Evolutionary conservation across 2,329 filamentous ascomycete species (phyloP).

Genomic region (Cladophialophora psammophila): DNA sequence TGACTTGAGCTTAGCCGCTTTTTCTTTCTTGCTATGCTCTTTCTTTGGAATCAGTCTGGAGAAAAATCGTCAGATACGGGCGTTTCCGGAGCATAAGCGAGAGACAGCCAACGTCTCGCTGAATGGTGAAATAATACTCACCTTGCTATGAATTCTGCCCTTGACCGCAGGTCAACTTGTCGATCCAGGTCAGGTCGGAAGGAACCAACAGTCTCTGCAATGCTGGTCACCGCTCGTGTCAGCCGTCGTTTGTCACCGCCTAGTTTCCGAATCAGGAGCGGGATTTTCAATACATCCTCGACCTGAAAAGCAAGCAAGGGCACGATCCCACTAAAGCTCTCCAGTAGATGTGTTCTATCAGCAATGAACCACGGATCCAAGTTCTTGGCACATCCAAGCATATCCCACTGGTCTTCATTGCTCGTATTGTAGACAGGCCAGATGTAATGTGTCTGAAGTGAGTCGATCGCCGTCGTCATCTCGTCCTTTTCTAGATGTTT

Average conservation of each 20-base stretch:
- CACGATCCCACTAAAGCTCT: constrained; percentile 17
- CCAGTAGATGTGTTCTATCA: constrained; percentile 16
- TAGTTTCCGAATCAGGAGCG: constrained; percentile 14
- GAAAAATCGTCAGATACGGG: neutral
- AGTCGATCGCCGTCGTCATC: constrained; percentile 7
- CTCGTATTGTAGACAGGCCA: constrained; percentile 11
- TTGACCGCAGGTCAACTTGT: constrained; percentile 16
- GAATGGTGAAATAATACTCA: neutral
- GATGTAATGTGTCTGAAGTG: constrained; percentile 14
- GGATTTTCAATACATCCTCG: constrained; percentile 15
- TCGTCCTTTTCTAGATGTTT: constrained; percentile 21
- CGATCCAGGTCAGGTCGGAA: neutral
- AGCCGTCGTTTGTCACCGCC: constrained; percentile 12
- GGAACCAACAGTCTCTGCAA: constrained; percentile 14
- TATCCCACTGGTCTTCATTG: constrained; percentile 13
- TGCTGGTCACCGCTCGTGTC: constrained; percentile 20
- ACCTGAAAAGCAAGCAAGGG: constrained; percentile 19
- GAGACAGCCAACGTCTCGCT: neutral
- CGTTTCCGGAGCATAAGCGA: neutral
- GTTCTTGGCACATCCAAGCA: constrained; percentile 13
- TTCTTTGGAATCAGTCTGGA: constrained; percentile 11
- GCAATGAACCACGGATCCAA: constrained; percentile 16
- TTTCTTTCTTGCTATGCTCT: constrained; percentile 19
- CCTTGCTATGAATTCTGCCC: constrained; percentile 17
- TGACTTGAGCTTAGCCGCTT: constrained; percentile 11